Base-by-base conservation (phyloP, 176 grass and related monocot species). In the Luzula sylvatica region DNA sequence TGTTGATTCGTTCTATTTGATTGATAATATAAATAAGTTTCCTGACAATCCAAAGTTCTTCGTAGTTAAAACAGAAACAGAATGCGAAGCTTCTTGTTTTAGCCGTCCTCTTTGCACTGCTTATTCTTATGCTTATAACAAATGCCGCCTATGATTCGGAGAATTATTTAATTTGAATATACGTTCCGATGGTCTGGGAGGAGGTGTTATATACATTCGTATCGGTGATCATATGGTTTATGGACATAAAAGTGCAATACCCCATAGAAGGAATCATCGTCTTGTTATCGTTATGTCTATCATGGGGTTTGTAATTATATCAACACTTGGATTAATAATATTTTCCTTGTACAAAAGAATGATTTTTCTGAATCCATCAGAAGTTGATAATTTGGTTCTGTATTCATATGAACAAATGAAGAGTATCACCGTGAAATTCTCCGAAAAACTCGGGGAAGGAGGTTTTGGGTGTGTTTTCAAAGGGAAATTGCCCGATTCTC, bases 401-500 rank as follows among this genome's bases (percentile, higher is more conserved):
- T 79, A 69, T 30, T 79, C 69, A 0, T 58, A 53, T 29, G 23
- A 0, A 0, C n/a, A 58, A 23, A 43, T 81, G 28, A 70, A 69
- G 35, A 55, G 20, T 1, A 16, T 42, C 11, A 75, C 42, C 11
- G 52, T 24, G 51, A 39, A 24, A 1, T 75, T 81, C 32, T 81
- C 65, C 8, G 16, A 63, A 4, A 75, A 58, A 46, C 49, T 70
- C 12, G 78, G 78, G 11, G 63, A 54, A 69, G 70, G 63, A 41
- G 70, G 78, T 0, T 81, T 74, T 1, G 77, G 77, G 8, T 42
- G 16, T 4, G 77, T 81, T 68, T 81, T 74, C 26, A 70, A 58
- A 43, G 77, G 55, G 7, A 40, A 14, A 9, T 11, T 69, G 50
- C 40, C 48, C 50, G 11, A 2, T 13, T 65, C 13, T 26, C 35